Evolutionary conservation across 1,284 basidiomycete species (phyloP), one percentile per base, ranked within the genome.

Genomic region (Ceratobasidium sp.): DNA sequence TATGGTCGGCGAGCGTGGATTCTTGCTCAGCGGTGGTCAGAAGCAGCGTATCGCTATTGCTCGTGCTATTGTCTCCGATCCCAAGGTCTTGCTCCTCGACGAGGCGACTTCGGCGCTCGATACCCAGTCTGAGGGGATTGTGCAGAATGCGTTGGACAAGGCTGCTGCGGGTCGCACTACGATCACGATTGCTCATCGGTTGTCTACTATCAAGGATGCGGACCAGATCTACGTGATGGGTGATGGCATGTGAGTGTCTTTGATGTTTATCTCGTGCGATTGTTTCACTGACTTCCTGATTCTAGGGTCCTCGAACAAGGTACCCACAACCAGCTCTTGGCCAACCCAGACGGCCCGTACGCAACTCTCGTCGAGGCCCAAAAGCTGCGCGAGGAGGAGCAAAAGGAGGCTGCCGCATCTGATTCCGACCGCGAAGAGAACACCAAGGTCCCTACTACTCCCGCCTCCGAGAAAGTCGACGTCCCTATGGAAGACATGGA

Each of bases 101-200:
- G 94, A 96, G 81, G 96, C 96, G 1, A 78, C 77, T 22, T 71
- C 63, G 22, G 96, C 96, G 29, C 87, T 98, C 9, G 96, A 98
- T 82, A 96, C 95, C 1, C 90, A 94, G 81, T 92, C 86, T 29
- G 97, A 99, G 82, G 93, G 93, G 64, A 87, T 99, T 74, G 97
- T 99, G 0, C 96, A 98, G 83, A 92, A 97, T 80, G 97, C 97
- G 14, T 85, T 99, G 65, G 97, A 99, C 82, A 96, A 95, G 83
- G 96, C 96, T 71, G 87, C 94, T 11, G 88, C 89, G 41, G 87
- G 86, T 29, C 81, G 84, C 50, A 87, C 86, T 0, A 85, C 83
- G 24, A 84, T 87, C 73, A 83, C 83, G 60, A 84, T 87, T 76
- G 85, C 84, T 47, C 84, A 85, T 79, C 82, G 86, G 15, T 65